These are phyloP conservation scores for Mallotus japonicus DNA, from an alignment of 441 rosid species.

Conservation along the genomic window DNA sequence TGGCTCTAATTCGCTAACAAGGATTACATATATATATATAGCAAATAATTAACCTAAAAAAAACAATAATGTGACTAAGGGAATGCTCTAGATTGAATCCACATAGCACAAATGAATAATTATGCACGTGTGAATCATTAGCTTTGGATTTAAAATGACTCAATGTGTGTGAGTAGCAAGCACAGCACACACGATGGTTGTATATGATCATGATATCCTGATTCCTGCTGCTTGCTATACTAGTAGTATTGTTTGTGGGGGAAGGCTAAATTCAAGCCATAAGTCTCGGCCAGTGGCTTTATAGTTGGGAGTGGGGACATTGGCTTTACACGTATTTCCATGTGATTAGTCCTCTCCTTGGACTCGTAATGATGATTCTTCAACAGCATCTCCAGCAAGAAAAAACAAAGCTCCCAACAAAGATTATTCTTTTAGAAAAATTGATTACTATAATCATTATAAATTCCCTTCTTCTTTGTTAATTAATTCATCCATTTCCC, in stretches of 20 bases:
- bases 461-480: conserved; percentile 12
- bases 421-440: conserved; percentile 42
- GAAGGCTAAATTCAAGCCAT: conserved; percentile 44
- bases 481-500: neutral
- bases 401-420: conserved; percentile 24
- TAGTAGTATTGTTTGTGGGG: conserved; percentile 13
- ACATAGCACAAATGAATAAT: conserved; percentile 16
- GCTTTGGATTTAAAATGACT: conserved; percentile 22
- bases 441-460: conserved; percentile 44
- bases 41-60: too few species aligned
- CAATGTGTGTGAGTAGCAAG: conserved; percentile 24
- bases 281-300: conserved; percentile 50
- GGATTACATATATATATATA: neutral
- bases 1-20: neutral
- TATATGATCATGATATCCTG: conserved; percentile 15
- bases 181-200: conserved; percentile 16
- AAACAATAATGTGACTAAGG: neutral
- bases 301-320: conserved; percentile 42
- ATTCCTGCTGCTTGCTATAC: conserved; percentile 6
- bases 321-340: conserved; percentile 47
- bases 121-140: conserved; percentile 31
- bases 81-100: conserved; percentile 3
- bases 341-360: conserved; percentile 40
- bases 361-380: conserved; percentile 40
- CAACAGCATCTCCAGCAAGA: conserved; percentile 31